Evolutionary conservation across 371 early-diverging fungal genomes (phyloP), one percentile per base, ranked within the genome.

Genomic region (Dichotomocladium elegans): DNA sequence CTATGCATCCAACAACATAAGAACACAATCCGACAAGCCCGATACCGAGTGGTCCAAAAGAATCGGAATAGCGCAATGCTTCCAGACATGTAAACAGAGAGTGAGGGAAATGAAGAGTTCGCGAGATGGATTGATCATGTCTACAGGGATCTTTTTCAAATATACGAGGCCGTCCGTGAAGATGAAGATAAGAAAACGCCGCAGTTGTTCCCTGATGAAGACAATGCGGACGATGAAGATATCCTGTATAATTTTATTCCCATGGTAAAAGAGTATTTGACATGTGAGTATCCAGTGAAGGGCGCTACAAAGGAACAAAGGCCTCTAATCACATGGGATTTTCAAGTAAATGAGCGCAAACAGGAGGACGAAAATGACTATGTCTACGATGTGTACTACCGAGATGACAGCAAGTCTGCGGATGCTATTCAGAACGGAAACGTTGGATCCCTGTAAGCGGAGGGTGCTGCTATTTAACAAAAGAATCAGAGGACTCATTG

Each of bases 171-270:
- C 3, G 75, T 88, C 10, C 80, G 78, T 47, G 83, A 84, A 14
- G 80, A 79, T 8, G 76, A 76, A 3, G 60, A 63, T 17, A 54
- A 66, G 21, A 65, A 60, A 46, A 35, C 47, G 25, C 54, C 60
- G 7, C 45, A 61, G 43, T 53, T 74, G 31, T 41, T 63, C 53
- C 14, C 76, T 22, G 58, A 63, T 63, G 68, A 80, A 35, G 68
- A 60, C 45, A 34, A 53, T 14, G 71, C 73, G 9, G 70, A 70
- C 46, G 59, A 66, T 0, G 80, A 82, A 41, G 83, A 84, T 25
- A 83, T 85, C 24, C 81, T 82, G 79, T 84, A 83, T 50, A 85
- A 87, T 45, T 77, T 88, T 50, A 72, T 87, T 46, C 86, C 89
- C 0, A 84, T 90, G 84, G 86, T 90, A 4, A 79, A 83, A 37